phyloP scores from a whole-genome alignment of 2,329 filamentous ascomycete genomes.

The Trichoderma koningii region DNA sequence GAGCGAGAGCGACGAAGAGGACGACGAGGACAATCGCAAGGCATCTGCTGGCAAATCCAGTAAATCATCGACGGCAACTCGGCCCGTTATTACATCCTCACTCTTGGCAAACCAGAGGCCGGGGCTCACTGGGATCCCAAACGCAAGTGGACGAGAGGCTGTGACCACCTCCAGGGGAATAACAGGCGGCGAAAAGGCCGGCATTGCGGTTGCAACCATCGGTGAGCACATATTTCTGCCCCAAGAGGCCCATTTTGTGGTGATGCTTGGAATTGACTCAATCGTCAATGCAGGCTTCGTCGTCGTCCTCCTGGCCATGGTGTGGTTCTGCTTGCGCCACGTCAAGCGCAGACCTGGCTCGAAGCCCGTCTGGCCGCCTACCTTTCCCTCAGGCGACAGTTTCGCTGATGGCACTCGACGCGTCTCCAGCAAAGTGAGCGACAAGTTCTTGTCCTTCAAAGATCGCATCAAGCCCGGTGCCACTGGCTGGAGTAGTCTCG shows the following conservation, averaged over 20 bases:
- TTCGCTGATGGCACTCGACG: slow-evolving; percentile 4
- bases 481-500: slow-evolving; percentile 39
- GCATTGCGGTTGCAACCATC: slow-evolving; percentile 31
- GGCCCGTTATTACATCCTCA: neutral
- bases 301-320: slow-evolving; percentile 48
- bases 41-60: too few relatives aligned
- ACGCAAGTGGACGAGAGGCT: neutral
- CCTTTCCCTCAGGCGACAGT: neutral
- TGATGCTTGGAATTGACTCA: slow-evolving; percentile 1
- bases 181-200: slow-evolving; percentile 27
- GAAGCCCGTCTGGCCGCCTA: slow-evolving; percentile 2
- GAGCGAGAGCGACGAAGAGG: neutral
- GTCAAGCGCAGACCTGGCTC: slow-evolving; percentile 25
- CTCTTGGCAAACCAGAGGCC: slow-evolving; percentile 1
- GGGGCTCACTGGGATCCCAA: neutral
- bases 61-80: neutral
- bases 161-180: neutral
- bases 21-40: neutral
- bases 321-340: slow-evolving; percentile 50
- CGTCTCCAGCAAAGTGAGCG: neutral
- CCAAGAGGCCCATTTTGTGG: neutral
- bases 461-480: neutral
- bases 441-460: slow-evolving; percentile 41
- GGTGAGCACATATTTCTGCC: slow-evolving; percentile 26
- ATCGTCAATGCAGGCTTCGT: slow-evolving; percentile 42